These are phyloP conservation scores for Chrysoporthe cubensis DNA, from an alignment of 2,329 filamentous ascomycete species.

Conservation along the genomic window DNA sequence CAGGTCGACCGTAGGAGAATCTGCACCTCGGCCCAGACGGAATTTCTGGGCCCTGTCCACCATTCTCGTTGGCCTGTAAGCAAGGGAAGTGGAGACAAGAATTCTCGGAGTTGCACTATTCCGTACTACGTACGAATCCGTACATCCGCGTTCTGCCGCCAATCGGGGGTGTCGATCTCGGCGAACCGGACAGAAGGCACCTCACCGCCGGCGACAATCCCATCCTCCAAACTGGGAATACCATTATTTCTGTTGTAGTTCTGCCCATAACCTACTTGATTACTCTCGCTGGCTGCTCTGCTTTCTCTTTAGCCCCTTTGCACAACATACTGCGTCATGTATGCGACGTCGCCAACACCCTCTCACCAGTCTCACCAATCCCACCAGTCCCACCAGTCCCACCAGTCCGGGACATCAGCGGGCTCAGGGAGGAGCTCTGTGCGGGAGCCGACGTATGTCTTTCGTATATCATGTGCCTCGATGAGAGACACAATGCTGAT, in stretches of 20 bases:
- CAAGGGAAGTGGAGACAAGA: background rate
- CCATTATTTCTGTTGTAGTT: background rate
- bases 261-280: background rate
- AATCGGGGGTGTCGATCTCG: background rate
- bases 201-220: background rate
- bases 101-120: background rate
- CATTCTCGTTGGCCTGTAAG: background rate
- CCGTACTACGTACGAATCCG: background rate
- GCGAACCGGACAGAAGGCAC: background rate
- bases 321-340: background rate
- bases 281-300: background rate
- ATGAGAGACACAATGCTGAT: background rate
- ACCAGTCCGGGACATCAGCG: background rate
- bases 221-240: background rate
- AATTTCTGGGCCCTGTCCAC: background rate
- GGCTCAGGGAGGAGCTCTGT: conserved; percentile 5
- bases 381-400: background rate
- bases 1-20: background rate
- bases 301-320: background rate
- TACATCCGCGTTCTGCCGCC: background rate
- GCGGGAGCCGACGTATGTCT: conserved; percentile 5
- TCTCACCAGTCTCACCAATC: conserved; percentile 7
- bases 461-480: no score
- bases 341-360: conserved; percentile 5
- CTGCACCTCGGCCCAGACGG: background rate